These are phyloP conservation scores for Penicillium sp. DNA, from an alignment of 2,329 filamentous ascomycete genomes.

Conservation along the genomic window DNA sequence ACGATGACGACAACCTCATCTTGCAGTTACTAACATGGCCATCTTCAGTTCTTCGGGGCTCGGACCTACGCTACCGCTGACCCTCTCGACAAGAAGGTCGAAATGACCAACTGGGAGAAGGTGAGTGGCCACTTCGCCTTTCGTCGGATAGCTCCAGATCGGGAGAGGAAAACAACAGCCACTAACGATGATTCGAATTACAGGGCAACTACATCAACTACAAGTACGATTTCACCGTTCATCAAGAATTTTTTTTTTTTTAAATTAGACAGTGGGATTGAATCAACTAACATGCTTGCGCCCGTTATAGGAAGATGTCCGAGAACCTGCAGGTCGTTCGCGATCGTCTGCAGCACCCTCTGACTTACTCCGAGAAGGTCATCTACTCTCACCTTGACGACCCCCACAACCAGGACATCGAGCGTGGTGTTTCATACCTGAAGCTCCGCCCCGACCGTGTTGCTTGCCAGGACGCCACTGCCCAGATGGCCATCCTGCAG, in stretches of 20 bases:
- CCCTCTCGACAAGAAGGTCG: conserved; percentile 91
- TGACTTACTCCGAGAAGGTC: conserved; percentile 97
- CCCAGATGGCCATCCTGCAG: conserved; percentile 99
- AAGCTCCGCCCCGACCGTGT: conserved; percentile 97
- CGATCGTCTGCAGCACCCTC: conserved; percentile 83
- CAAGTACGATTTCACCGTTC: conserved; percentile 50
- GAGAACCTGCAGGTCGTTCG: conserved; percentile 95
- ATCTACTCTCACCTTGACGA: conserved; percentile 98
- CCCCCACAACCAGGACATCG: conserved; percentile 92
- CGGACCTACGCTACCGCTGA: conserved; percentile 80
- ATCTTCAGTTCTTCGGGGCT: conserved; percentile 64
- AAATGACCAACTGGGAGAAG: conserved; percentile 96
- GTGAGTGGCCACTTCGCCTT: conserved; percentile 38
- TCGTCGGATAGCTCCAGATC: conserved; percentile 13
- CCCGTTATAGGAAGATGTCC: conserved; percentile 81
- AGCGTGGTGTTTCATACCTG: conserved; percentile 93
- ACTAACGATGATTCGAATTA: conserved; percentile 30
- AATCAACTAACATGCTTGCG: conserved; percentile 27
- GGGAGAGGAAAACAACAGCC: conserved; percentile 14
- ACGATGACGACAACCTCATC: conserved; percentile 8
- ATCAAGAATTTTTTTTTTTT: not conserved
- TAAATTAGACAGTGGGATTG: no score
- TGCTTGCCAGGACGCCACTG: conserved; percentile 98
- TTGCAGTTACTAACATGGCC: conserved; percentile 35
- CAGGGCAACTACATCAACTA: conserved; percentile 96